phyloP scores from a whole-genome alignment of 2,329 filamentous ascomycete species.

The Cladorrhinum sp. region DNA sequence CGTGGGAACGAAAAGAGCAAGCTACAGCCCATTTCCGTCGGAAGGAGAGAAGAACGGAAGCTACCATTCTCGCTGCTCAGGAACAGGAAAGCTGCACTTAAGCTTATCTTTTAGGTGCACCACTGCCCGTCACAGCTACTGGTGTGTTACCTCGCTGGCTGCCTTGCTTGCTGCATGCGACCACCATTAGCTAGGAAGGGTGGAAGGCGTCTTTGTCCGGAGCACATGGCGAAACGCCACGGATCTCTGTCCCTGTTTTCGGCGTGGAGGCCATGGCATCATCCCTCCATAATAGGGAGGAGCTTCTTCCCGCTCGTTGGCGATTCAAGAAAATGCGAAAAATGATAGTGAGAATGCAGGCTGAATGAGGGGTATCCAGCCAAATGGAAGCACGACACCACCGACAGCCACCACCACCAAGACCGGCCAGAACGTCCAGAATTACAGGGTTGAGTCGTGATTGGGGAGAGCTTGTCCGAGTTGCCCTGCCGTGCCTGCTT shows the following conservation, averaged over 20 bases:
- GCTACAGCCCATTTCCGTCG: background rate
- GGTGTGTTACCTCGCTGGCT: background rate
- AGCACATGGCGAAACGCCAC: background rate
- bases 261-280: background rate
- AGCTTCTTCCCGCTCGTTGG: background rate
- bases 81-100: background rate
- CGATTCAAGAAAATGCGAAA: background rate
- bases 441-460: background rate
- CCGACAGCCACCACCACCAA: background rate
- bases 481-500: too few species aligned
- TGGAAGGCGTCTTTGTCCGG: background rate
- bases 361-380: constrained; percentile 6
- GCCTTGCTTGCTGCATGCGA: background rate
- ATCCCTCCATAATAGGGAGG: background rate
- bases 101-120: background rate
- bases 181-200: background rate
- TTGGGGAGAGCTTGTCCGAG: background rate
- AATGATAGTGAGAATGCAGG: background rate
- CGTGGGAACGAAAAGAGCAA: too few species aligned
- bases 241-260: too few species aligned
- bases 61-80: background rate
- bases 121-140: background rate
- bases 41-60: background rate
- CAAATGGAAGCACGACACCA: constrained; percentile 8
- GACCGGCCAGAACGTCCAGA: background rate